Base-by-base conservation (phyloP, 2,329 filamentous ascomycete genomes). In the Aspergillus jensenii region DNA sequence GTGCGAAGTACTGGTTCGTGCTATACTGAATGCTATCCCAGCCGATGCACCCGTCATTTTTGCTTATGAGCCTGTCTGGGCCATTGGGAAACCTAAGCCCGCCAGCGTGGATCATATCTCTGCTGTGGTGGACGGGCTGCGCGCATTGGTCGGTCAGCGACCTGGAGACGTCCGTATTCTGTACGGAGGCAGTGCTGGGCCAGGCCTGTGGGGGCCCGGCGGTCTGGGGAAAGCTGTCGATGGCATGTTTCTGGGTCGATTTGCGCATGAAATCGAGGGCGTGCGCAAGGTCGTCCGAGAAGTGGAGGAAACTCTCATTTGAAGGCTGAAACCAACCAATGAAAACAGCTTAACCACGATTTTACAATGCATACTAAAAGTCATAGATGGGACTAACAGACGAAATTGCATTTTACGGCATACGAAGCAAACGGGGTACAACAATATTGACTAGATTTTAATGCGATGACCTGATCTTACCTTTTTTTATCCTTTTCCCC, bases 31-130 rank as follows among this genome's bases (percentile, higher is more conserved):
- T 1, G 82, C 80, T 0, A 77, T 93, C 7, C 82, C 86, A 0
- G 78, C 79, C 11, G 79, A 85, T 15, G 84, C 86, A 0, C 87
- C 91, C 48, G 82, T 95, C 5, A 84, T 93, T 6, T 81, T 96
- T 57, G 91, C 91, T 1, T 96, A 96, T 69, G 91, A 96, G 78
- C 91, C 91, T 7, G 90, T 95, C 1, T 96, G 91, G 91, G 91
- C 91, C 1, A 96, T 95, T 73, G 91, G 91, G 0, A 87, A 90
- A 9, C 78, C 82, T 1, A 79, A 87, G 67, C 90, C 91, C 2
- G 91, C 91, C 0, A 82, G 82, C 7, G 83, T 87, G 17, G 86
- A 87, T 60, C 88, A 96, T 69, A 89, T 96, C 0, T 82, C 88
- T 4, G 82, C 80, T 39, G 90, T 95, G 2, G 87, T 89, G 15